Percentiles rank a stretch among this genome's conserved stretches.
phyloP scores from a whole-genome alignment of 495 filamentous ascomycete species.

The Cercophora scortea region DNA sequence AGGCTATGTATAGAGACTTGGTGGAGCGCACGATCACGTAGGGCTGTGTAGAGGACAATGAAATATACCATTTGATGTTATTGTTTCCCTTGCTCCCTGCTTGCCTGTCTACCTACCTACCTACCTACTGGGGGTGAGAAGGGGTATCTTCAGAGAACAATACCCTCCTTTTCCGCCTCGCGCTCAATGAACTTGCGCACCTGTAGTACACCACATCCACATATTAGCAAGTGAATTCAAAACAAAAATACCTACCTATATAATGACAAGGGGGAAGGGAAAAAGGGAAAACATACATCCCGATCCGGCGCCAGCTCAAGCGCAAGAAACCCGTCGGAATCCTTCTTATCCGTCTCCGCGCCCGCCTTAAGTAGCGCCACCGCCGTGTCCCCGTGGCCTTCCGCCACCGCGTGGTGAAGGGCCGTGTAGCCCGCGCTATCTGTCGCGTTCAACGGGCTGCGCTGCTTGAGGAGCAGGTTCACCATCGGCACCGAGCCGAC shows the following conservation, averaged over 20 bases:
- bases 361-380: conserved; percentile 74
- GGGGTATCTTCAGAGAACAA: conserved; percentile 51
- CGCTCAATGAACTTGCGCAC: conserved; percentile 70
- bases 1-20: conserved; percentile 89
- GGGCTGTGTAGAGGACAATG: neutral
- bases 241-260: too few relatives aligned
- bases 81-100: neutral
- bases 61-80: neutral
- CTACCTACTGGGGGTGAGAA: neutral
- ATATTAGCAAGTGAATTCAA: neutral
- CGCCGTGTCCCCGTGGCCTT: conserved; percentile 89
- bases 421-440: conserved; percentile 79
- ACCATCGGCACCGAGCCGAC: conserved; percentile 82
- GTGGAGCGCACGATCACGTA: conserved; percentile 68
- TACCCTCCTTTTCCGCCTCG: conserved; percentile 76
- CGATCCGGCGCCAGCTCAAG: conserved; percentile 80
- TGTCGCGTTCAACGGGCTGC: conserved; percentile 79
- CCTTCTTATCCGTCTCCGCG: conserved; percentile 73
- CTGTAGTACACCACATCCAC: conserved; percentile 25
- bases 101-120: neutral
- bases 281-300: conserved; percentile 23
- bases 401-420: conserved; percentile 87
- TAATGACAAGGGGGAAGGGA: neutral
- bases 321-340: conserved; percentile 61
- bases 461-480: conserved; percentile 66